A percentile compares a stretch with the other conserved stretches of the same genome.
Conservation (phyloP, 371 early-diverging fungal species). For the Synchytrium microbalum region DNA sequence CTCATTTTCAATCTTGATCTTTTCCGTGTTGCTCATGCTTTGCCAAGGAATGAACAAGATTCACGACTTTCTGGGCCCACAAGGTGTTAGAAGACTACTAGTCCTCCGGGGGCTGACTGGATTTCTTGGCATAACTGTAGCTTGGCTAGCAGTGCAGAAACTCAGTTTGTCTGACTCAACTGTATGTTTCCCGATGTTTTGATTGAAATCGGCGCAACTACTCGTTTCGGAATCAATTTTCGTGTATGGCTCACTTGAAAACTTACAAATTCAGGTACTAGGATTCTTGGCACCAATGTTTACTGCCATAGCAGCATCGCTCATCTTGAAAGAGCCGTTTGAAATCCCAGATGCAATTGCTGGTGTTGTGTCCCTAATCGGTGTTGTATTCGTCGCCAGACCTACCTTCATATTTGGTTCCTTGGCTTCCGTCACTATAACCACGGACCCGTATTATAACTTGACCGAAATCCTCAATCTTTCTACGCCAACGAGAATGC, state of each 20-base stretch:
- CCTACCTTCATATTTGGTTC: constrained; percentile 16
- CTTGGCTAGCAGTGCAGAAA: neutral
- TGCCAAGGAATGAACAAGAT: neutral
- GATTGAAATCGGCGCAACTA: no score
- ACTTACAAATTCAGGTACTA: no score
- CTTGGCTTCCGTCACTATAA: neutral
- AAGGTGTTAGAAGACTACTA: neutral
- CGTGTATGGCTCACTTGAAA: no score
- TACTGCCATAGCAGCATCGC: constrained; percentile 15
- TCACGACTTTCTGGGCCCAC: neutral
- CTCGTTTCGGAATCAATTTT: no score
- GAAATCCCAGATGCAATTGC: constrained; percentile 10
- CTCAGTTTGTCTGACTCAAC: neutral
- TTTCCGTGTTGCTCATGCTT: neutral
- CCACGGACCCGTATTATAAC: no score
- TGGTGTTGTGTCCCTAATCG: constrained; percentile 14
- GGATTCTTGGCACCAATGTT: constrained; percentile 11
- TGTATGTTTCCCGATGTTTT: no score
- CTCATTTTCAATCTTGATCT: neutral
- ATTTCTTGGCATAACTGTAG: neutral
- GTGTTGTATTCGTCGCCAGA: constrained; percentile 21
- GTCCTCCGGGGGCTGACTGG: neutral
- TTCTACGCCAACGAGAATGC: no score
- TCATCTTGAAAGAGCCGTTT: constrained; percentile 18
- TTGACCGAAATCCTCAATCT: no score